phyloP scores from a whole-genome alignment of 192 early-diverging fungal genomes.

The Dissophora ornata region DNA sequence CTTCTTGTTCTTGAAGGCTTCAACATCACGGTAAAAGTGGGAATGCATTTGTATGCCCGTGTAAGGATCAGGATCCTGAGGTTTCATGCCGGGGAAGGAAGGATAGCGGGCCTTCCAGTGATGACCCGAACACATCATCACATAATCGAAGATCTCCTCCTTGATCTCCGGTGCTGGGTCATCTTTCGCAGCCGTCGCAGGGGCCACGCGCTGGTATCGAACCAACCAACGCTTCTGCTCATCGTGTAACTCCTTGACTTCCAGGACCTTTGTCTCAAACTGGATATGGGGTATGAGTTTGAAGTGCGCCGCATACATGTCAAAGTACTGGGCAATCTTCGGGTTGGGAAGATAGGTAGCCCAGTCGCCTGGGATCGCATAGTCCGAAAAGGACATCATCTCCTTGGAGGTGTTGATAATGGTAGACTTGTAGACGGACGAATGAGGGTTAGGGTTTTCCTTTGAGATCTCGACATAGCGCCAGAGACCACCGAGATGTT shows the following conservation, averaged over 20 bases:
- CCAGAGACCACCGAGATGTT: conserved; percentile 68
- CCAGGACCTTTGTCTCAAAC: conserved; percentile 62
- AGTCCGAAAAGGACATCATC: conserved; percentile 65
- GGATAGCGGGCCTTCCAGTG: conserved; percentile 66
- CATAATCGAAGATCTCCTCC: conserved; percentile 68
- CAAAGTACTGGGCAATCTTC: conserved; percentile 63
- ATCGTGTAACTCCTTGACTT: conserved; percentile 56
- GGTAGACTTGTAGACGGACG: conserved; percentile 66
- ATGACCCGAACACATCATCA: conserved; percentile 72
- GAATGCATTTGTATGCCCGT: conserved; percentile 67
- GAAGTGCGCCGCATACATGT: conserved; percentile 63
- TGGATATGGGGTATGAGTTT: conserved; percentile 63
- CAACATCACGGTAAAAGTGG: conserved; percentile 65
- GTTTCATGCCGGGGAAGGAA: conserved; percentile 62
- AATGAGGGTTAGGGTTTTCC: conserved; percentile 58
- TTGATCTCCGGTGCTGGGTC: conserved; percentile 23
- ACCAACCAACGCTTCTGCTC: conserved; percentile 57
- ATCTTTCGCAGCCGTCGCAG: too few relatives aligned
- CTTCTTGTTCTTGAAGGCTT: conserved; percentile 61
- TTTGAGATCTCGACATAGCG: conserved; percentile 60
- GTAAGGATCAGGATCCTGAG: conserved; percentile 33
- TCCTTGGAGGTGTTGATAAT: conserved; percentile 71
- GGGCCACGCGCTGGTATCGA: conserved; percentile 13
- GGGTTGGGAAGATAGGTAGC: conserved; percentile 64
- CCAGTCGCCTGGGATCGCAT: conserved; percentile 69